Evolutionary conservation across 768 basidiomycete species (phyloP), one percentile per base, ranked within the genome.

Genomic region (Russula compacta): DNA sequence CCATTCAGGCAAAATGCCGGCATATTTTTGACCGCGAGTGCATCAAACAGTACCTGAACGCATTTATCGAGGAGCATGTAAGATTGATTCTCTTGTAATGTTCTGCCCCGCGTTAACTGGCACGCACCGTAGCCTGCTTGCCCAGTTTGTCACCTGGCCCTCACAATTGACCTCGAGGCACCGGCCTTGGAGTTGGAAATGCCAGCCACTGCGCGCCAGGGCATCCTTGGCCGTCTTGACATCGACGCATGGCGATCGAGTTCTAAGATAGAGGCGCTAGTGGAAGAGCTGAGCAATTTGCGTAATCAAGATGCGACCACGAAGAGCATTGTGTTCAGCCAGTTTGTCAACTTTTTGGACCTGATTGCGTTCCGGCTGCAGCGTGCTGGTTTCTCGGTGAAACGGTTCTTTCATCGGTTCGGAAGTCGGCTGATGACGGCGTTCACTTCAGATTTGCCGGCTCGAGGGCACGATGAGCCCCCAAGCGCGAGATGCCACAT

Each of bases 381-480:
- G 71, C 86, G 82, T 59, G 90, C 93, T 48, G 97, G 95, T 0
- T 98, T 98, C 71, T 85, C 79, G 69, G 93, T 92, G 62, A 63
- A 83, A 76, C 6, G 15, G 21, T 36, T 21, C 49, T 17, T 12
- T 54, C 14, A 17, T 38, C 24, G 17, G 29, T 51, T 44, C 50
- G 51, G 32, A 54, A 50, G 19, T 49, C 67, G 51, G 7, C 54
- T 58, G 24, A 68, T 51, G 17, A 24, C 14, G 54, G 33, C 59
- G 6, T 33, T 6, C 69, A 94, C 9, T 33, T 6, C 69, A 94
- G 90, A 82, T 95, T 57, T 98, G 95, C 68, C 87, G 97, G 40
- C 76, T 98, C 48, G 93, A 98, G 73, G 97, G 97, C 39, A 90
- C 89, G 6, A 98, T 98, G 95, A 86, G 86, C n/a, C 94, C 95